Base-by-base conservation (phyloP, 805 yeast species). In the Saturnispora ahearnii region DNA sequence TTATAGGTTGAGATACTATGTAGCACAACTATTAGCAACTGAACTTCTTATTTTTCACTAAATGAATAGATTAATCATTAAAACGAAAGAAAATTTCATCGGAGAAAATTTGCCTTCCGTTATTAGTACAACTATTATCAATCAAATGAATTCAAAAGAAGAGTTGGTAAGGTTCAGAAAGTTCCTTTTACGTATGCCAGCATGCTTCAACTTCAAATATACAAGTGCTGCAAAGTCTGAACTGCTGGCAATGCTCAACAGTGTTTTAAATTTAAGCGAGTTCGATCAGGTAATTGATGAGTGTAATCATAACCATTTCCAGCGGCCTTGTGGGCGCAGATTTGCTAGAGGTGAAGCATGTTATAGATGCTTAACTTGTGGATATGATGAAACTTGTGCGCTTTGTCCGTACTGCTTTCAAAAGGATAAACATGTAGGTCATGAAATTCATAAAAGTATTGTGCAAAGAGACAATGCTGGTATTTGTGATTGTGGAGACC, bases 401-500 rank as follows among this genome's bases (percentile, higher is more conserved):
- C 66, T 90, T 9, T 90, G 98, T 62, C 74, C 81, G 10, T 69
- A 74, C 51, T 90, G 98, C 62, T 90, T 72, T 66, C 78, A 81
- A 45, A 78, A 81, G 2, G 79, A 77, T 4, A 73, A 76, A 49
- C 98, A 90, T 64, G 60, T 62, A 33, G 91, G 80, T 42, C 98
- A 90, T 63, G 76, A 79, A 44, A 81, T 85, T 8, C 77, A 81
- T 50, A 76, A 80, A 15, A 72, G 78, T 37, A 78, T 85, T 6
- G 77, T 83, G 51, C 78, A 77, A 41, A 71, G 86, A 47, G 84
- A 79, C 53, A 84, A 73, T 52, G 78, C 90, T 36, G 93, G 93
- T 0, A 84, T 83, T 18, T 85, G 95, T 62, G 96, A 87, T 60
- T 87, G 96, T 63, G 96, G 96, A 4, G 96, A 88, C 59, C 78